phyloP scores from a whole-genome alignment of 1,139 yeast species.

The Hemisphaericaspora subhashii region DNA sequence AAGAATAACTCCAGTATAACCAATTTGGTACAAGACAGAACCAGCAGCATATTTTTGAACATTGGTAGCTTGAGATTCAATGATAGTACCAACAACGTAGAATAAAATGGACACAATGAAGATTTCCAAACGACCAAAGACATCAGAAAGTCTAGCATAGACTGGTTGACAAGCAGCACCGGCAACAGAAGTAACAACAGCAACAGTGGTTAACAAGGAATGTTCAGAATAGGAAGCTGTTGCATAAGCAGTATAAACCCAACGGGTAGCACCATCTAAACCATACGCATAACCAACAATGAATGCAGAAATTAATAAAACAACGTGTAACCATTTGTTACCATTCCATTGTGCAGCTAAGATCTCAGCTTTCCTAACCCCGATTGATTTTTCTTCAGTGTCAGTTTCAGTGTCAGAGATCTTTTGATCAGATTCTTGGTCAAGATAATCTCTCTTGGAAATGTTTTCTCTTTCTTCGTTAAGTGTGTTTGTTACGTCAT shows the following conservation, averaged over 20 bases:
- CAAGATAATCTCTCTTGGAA: slow-evolving; percentile 1
- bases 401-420: slow-evolving; percentile 2
- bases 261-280: slow-evolving; percentile 58
- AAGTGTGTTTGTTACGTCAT: slow-evolving; percentile 5
- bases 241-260: slow-evolving; percentile 51
- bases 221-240: slow-evolving; percentile 56
- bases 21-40: slow-evolving; percentile 67
- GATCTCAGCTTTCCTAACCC: slow-evolving; percentile 36
- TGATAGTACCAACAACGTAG: slow-evolving; percentile 68
- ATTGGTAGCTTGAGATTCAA: slow-evolving; percentile 66
- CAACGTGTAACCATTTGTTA: slow-evolving; percentile 25
- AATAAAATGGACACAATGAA: slow-evolving; percentile 54
- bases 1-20: slow-evolving; percentile 64
- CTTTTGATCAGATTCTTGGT: slow-evolving; percentile 3
- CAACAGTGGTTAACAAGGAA: slow-evolving; percentile 64
- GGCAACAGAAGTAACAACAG: slow-evolving; percentile 60
- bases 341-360: slow-evolving; percentile 29
- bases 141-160: slow-evolving; percentile 68
- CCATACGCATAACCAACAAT: slow-evolving; percentile 66
- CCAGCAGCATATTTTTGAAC: slow-evolving; percentile 73
- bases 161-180: slow-evolving; percentile 75
- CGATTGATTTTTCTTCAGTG: slow-evolving; percentile 22
- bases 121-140: slow-evolving; percentile 66
- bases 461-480: background rate
- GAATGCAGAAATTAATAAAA: slow-evolving; percentile 53